Percentiles rank a stretch among this genome's conserved stretches.
Conservation (phyloP, 2,329 filamentous ascomycete species). For the Colletotrichum sp. region DNA sequence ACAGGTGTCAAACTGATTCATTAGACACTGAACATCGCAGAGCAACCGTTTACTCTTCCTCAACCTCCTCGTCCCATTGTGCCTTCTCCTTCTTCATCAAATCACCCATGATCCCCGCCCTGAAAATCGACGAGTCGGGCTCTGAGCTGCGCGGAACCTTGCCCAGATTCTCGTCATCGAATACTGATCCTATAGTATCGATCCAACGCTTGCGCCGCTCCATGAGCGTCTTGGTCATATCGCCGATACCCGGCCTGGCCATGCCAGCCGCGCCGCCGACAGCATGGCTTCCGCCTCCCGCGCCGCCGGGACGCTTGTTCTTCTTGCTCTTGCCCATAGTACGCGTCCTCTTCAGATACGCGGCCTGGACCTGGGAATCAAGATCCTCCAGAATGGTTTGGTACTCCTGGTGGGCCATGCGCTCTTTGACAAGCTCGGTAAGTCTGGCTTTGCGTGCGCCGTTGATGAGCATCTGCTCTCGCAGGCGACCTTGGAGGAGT, state of each 20-base stretch:
- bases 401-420: constrained; percentile 97
- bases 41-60: constrained; percentile 56
- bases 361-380: constrained; percentile 91
- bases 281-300: constrained; percentile 72
- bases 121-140: constrained; percentile 74
- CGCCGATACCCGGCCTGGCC: constrained; percentile 83
- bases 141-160: constrained; percentile 73
- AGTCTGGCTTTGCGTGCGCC: constrained; percentile 88
- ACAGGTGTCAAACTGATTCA: background rate
- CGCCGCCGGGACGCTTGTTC: constrained; percentile 79
- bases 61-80: constrained; percentile 80
- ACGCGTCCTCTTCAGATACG: constrained; percentile 93
- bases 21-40: background rate
- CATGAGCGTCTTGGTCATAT: constrained; percentile 91
- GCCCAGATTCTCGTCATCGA: constrained; percentile 79
- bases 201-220: constrained; percentile 89
- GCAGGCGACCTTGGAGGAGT: constrained; percentile 80
- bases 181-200: constrained; percentile 87
- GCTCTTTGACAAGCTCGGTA: constrained; percentile 85
- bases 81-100: constrained; percentile 79
- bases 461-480: constrained; percentile 84
- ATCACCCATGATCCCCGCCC: constrained; percentile 72
- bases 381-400: constrained; percentile 96
- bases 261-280: constrained; percentile 63
- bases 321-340: constrained; percentile 95